A percentile compares a stretch with the other conserved stretches of the same genome.
Conservation (phyloP, 192 early-diverging fungal species). For the Mortierella hygrophila region DNA sequence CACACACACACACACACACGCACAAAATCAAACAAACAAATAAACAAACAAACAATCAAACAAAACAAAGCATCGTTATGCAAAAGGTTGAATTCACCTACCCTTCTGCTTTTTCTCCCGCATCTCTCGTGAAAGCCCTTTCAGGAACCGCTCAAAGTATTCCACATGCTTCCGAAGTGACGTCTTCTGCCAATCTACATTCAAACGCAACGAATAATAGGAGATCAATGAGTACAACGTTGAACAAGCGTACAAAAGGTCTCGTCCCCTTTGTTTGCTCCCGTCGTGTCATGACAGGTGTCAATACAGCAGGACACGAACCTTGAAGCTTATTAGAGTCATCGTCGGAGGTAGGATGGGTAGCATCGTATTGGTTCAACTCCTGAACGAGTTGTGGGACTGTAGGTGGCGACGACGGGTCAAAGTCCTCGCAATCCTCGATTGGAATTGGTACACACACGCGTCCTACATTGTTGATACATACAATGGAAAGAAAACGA, state of each 20-base stretch:
- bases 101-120: conserved; percentile 34
- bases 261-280: not conserved
- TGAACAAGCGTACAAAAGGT: too few species aligned
- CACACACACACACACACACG: not conserved
- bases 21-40: too few species aligned
- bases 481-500: not conserved
- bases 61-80: too few species aligned
- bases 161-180: conserved; percentile 72
- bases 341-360: conserved; percentile 5
- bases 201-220: not conserved
- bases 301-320: not conserved
- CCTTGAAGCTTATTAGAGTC: conserved; percentile 57
- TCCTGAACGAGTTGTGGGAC: conserved; percentile 76
- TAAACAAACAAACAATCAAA: too few species aligned
- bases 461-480: conserved; percentile 62
- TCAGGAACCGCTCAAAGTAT: conserved; percentile 78
- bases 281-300: not conserved
- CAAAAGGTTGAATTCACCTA: conserved; percentile 40
- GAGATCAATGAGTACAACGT: not conserved
- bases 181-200: conserved; percentile 65
- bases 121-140: conserved; percentile 57
- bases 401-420: conserved; percentile 85
- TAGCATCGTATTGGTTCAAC: conserved; percentile 62
- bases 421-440: conserved; percentile 82
- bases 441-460: conserved; percentile 95